Evolutionary conservation across 1,284 basidiomycete genomes (phyloP).

Genomic region (Entoloma clypeatum): DNA sequence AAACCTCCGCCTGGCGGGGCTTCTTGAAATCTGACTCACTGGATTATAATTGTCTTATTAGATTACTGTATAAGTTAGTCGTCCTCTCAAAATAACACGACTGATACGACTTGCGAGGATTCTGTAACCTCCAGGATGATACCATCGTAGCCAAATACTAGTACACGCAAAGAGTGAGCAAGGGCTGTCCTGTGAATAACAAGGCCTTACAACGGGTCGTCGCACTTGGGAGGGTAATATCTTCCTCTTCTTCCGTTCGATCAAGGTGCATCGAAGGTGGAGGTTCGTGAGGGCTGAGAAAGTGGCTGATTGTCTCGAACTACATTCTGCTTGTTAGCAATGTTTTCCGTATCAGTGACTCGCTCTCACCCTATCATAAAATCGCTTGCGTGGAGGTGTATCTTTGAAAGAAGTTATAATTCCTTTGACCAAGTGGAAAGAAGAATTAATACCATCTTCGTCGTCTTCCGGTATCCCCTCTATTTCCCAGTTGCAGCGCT

Average conservation of each 20-base stretch:
- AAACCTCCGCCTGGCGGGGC: conserved; percentile 6
- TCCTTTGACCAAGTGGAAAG: background rate
- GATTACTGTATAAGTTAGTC: background rate
- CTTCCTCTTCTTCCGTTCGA: conserved; percentile 76
- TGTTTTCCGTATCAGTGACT: conserved; percentile 1
- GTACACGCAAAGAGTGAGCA: conserved; percentile 12
- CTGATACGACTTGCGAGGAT: conserved; percentile 68
- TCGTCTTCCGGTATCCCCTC: conserved; percentile 71
- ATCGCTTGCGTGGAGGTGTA: conserved; percentile 61
- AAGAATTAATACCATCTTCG: conserved; percentile 53
- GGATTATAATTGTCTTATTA: background rate
- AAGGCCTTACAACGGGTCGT: conserved; percentile 63
- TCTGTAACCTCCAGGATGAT: conserved; percentile 79
- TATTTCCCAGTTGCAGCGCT: conserved; percentile 86
- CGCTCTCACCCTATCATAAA: conserved; percentile 56
- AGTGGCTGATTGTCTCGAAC: conserved; percentile 75
- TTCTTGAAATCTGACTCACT: conserved; percentile 1
- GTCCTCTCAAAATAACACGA: conserved; percentile 60
- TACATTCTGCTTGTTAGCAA: conserved; percentile 23
- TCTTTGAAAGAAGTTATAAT: conserved; percentile 37
- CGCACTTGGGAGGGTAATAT: conserved; percentile 66
- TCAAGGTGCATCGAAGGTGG: conserved; percentile 85
- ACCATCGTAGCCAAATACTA: conserved; percentile 80
- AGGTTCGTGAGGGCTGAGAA: conserved; percentile 62
- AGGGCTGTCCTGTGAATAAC: conserved; percentile 13